Evolutionary conservation across 148 eudicot species (phyloP).

Genomic region (Vaccinium darrowii): DNA sequence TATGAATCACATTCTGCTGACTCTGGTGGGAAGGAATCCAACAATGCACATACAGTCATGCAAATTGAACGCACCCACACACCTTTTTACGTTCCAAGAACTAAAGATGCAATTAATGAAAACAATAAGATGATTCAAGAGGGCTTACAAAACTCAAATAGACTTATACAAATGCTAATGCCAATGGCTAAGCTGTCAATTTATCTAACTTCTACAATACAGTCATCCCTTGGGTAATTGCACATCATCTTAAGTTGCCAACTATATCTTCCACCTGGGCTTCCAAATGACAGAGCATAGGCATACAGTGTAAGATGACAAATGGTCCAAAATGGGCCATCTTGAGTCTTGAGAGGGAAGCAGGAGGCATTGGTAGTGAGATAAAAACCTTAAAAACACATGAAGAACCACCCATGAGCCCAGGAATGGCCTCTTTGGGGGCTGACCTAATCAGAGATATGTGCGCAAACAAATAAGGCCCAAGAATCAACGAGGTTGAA

Average conservation of each 20-base stretch:
- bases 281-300: neutral
- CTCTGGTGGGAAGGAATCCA: neutral
- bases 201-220: neutral
- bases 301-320: neutral
- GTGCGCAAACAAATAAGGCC: neutral
- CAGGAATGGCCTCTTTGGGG: neutral
- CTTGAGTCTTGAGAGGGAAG: constrained; percentile 1
- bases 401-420: neutral
- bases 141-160: neutral
- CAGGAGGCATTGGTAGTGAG: neutral
- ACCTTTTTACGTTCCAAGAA: neutral
- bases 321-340: neutral
- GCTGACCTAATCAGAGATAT: neutral
- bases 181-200: neutral
- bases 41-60: neutral
- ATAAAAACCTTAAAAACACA: neutral
- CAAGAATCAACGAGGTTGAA: neutral
- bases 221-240: neutral
- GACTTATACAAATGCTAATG: neutral
- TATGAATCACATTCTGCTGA: neutral
- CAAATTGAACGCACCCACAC: neutral
- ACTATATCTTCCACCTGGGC: neutral
- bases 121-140: neutral
- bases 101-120: neutral
- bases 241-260: neutral